phyloP scores from a whole-genome alignment of 169 alveolate species.

The Eimeria maxima region DNA sequence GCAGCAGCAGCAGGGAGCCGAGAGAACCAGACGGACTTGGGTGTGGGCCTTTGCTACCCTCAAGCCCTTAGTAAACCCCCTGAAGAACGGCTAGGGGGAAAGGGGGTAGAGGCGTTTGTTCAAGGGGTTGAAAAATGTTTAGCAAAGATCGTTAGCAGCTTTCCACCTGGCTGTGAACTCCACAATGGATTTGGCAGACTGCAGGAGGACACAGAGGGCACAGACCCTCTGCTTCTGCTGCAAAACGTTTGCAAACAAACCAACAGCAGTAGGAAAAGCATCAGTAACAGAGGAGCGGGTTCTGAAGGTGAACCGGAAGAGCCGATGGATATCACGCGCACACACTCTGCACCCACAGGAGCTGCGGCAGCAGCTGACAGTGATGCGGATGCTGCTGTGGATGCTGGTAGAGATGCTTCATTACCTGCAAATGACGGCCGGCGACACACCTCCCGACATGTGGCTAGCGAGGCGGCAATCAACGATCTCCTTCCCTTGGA shows the following conservation, averaged over 20 bases:
- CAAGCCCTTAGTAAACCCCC: neutral
- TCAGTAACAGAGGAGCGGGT: neutral
- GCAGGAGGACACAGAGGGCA: neutral
- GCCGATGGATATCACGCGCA: neutral
- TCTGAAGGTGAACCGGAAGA: neutral
- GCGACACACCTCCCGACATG: neutral
- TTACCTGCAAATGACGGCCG: neutral
- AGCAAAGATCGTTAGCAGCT: neutral
- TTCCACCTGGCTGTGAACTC: conserved; percentile 57
- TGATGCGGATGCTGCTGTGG: neutral
- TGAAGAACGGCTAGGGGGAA: neutral
- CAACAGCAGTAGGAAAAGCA: neutral
- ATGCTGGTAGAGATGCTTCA: neutral
- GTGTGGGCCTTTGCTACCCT: neutral
- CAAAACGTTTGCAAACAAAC: too few species aligned
- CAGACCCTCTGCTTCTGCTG: conserved; percentile 6
- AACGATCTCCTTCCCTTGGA: neutral
- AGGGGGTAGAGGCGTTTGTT: neutral
- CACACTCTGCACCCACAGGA: neutral
- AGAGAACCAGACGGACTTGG: neutral
- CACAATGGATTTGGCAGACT: conserved; percentile 78
- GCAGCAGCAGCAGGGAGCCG: neutral
- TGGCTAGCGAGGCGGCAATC: neutral
- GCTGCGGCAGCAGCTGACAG: conserved; percentile 3
- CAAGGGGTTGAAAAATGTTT: conserved; percentile 64